Evolutionary conservation across 2,329 filamentous ascomycete species (phyloP), one percentile per base, ranked within the genome.

Genomic region (Mycosphaerelloides madeirae): DNA sequence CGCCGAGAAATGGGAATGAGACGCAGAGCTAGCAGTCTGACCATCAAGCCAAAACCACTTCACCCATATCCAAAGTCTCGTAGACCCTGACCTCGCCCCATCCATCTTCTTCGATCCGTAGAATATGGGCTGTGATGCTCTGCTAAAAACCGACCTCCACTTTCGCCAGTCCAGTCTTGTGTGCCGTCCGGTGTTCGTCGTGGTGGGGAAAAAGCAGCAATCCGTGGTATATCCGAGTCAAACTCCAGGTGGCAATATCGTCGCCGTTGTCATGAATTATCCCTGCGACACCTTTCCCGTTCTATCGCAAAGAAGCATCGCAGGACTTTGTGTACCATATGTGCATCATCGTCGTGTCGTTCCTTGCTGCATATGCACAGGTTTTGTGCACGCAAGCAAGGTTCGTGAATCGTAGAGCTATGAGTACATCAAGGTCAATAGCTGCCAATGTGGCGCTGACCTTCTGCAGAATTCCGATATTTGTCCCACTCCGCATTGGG

Each of bases 151-250:
- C 9, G 7, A 8, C 11, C 19, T 6, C 32, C 15, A 35, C 19
- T 16, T 22, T 18, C 19, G 19, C 19, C 34, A 37, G n/a, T 22
- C 34, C 15, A 34, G 9, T 34, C 32, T 29, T 34, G 31, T 34
- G 31, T 49, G 38, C 46, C 41, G 16, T 31, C n/a, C n/a, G n/a
- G n/a, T n/a, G n/a, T n/a, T n/a, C n/a, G n/a, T n/a, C n/a, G n/a
- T n/a, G n/a, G n/a, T n/a, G n/a, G n/a, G n/a, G 31, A 5, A 31
- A 39, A 31, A 28, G 22, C 19, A 29, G 32, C 31, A 46, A 13
- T 42, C 38, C 44, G 43, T 46, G 44, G 44, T 47, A 47, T 47
- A 47, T 47, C 44, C 43, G 15, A 13, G 19, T 35, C 29, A 12
- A 45, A 45, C 43, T 39, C 43, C 43, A 25, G 8, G 29, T 19